Percentiles rank a stretch among this genome's conserved stretches.
Evolutionary conservation across 2,329 filamentous ascomycete genomes (phyloP).

Genomic region (Biscogniauxia mediterranea): DNA sequence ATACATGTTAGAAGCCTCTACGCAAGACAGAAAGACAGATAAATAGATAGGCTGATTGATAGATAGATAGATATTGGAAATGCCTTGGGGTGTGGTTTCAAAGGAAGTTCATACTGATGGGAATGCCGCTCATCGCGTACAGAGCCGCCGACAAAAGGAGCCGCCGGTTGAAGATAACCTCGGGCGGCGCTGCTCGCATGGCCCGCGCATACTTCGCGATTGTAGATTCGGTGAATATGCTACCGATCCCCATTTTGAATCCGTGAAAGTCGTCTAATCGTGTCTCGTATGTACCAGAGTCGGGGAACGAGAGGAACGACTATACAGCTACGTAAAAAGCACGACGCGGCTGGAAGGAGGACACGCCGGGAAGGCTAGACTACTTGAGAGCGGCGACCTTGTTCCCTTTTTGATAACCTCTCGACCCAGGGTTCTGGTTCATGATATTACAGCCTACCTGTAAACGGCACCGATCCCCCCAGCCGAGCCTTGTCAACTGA

Average conservation of each 20-base stretch:
- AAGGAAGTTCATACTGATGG: conserved; percentile 8
- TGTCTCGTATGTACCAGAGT: background rate
- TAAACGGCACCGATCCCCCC: background rate
- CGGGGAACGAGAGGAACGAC: background rate
- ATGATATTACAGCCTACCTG: background rate
- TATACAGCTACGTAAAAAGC: background rate
- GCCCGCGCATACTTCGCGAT: conserved; percentile 15
- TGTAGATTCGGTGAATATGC: conserved; percentile 3
- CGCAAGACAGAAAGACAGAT: too few species aligned
- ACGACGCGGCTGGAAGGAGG: background rate
- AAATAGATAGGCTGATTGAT: too few species aligned
- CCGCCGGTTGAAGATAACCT: conserved; percentile 16
- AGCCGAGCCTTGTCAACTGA: background rate
- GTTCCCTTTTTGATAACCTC: background rate
- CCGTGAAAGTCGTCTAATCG: background rate
- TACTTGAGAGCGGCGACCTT: background rate
- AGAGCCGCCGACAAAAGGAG: conserved; percentile 17
- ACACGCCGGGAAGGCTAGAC: background rate
- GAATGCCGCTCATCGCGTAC: conserved; percentile 21
- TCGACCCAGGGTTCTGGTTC: background rate
- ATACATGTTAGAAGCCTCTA: background rate
- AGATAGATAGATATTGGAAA: too few species aligned
- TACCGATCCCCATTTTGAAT: conserved; percentile 4
- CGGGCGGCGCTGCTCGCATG: conserved; percentile 17
- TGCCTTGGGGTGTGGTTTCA: background rate